Percentiles rank a stretch among this genome's conserved stretches.
These are phyloP conservation scores for Erodium maritimum DNA, from an alignment of 345 rosid genomes.

Conservation along the genomic window DNA sequence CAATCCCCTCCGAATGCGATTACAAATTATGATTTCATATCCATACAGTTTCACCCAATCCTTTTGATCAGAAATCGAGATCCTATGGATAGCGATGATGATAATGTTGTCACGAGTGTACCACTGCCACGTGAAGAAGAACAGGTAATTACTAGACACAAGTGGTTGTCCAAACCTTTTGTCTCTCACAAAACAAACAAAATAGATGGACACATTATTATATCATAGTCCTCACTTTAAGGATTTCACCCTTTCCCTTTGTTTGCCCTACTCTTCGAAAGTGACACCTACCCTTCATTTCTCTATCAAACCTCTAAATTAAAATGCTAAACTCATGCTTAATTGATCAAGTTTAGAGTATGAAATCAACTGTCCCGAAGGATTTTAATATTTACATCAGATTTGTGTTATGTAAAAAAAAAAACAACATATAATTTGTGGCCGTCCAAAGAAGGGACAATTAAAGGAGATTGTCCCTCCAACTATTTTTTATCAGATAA, in stretches of 20 bases:
- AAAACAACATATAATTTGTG: too few species aligned
- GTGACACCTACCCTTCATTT: background rate
- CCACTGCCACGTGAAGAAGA: too few species aligned
- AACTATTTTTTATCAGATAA: too few species aligned
- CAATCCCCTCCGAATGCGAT: too few species aligned
- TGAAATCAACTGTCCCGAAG: background rate
- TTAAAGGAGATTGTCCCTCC: too few species aligned
- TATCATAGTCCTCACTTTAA: background rate
- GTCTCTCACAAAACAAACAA: background rate
- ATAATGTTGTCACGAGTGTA: background rate
- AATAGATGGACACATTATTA: background rate
- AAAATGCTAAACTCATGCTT: background rate
- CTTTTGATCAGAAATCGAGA: background rate
- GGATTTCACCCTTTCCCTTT: background rate
- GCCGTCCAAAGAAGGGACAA: too few species aligned
- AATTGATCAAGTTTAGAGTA: background rate
- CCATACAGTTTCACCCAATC: too few species aligned
- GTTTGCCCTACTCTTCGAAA: background rate
- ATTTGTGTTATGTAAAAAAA: too few species aligned
- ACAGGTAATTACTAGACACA: background rate
- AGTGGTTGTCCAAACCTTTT: background rate
- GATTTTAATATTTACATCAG: background rate
- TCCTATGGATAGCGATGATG: background rate
- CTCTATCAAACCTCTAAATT: background rate
- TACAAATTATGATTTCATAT: too few species aligned